Percentiles rank a stretch among this genome's conserved stretches.
Conservation (phyloP, 106 monocot species). For the Phalaenopsis aphrodite region DNA sequence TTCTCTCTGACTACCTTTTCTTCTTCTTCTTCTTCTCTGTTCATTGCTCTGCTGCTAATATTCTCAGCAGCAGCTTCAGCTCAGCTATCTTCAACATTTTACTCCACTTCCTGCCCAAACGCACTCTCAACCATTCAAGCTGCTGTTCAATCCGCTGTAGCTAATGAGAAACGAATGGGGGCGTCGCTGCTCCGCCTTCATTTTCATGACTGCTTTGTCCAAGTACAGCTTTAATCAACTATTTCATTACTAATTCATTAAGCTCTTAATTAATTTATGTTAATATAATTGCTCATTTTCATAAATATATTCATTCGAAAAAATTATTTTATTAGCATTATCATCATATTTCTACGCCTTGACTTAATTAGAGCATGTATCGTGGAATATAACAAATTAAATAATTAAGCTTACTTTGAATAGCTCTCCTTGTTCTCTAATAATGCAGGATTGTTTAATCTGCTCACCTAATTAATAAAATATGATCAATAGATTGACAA, state of each 20-base stretch:
- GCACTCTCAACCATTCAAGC: slow-evolving; percentile 38
- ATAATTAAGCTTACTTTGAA: too few species aligned
- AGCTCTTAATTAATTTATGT: too few species aligned
- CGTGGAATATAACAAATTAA: too few species aligned
- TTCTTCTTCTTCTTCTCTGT: not conserved
- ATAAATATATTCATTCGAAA: too few species aligned
- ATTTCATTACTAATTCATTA: not conserved
- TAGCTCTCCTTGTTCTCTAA: too few species aligned
- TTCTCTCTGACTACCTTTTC: not conserved
- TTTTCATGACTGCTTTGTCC: slow-evolving; percentile 72
- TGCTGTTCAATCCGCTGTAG: slow-evolving; percentile 30
- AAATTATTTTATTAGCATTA: too few species aligned
- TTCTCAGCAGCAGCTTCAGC: slow-evolving; percentile 16
- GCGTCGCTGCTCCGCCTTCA: slow-evolving; percentile 57
- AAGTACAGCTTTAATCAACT: slow-evolving; percentile 9
- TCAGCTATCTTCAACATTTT: slow-evolving; percentile 51
- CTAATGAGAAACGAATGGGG: slow-evolving; percentile 39
- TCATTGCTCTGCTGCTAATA: slow-evolving; percentile 10
- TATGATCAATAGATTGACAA: too few species aligned
- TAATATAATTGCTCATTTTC: too few species aligned
- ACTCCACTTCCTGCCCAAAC: slow-evolving; percentile 35
- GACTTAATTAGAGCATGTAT: too few species aligned
- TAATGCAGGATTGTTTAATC: too few species aligned
- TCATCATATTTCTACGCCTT: too few species aligned
- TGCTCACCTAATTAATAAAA: too few species aligned